phyloP scores from a whole-genome alignment of 352 stramenopile genomes.

The Pseudoperonospora humuli region DNA sequence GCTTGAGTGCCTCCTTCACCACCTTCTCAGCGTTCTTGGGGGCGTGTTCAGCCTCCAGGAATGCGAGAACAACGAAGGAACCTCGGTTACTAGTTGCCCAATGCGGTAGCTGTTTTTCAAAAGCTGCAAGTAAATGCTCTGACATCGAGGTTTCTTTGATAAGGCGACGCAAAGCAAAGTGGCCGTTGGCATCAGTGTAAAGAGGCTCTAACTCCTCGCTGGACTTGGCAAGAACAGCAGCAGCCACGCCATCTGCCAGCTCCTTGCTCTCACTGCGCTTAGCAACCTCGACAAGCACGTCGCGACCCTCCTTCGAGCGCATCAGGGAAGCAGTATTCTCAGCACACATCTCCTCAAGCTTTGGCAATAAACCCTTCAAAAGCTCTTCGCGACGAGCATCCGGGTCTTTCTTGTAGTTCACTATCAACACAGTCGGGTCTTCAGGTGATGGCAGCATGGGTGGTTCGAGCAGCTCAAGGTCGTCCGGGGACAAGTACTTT shows the following conservation, averaged over 20 bases:
- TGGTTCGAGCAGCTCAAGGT: slow-evolving; percentile 60
- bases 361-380: slow-evolving; percentile 66
- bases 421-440: slow-evolving; percentile 43
- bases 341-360: slow-evolving; percentile 72
- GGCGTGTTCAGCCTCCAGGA: slow-evolving; percentile 62
- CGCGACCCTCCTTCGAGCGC: slow-evolving; percentile 71
- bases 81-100: slow-evolving; percentile 73
- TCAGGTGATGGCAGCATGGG: slow-evolving; percentile 66
- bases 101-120: slow-evolving; percentile 30
- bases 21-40: slow-evolving; percentile 38
- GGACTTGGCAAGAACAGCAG: slow-evolving; percentile 35
- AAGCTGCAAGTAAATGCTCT: slow-evolving; percentile 43
- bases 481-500: slow-evolving; percentile 77
- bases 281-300: slow-evolving; percentile 76
- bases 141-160: slow-evolving; percentile 68
- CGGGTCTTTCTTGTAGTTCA: slow-evolving; percentile 88
- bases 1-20: slow-evolving; percentile 57
- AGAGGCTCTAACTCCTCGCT: slow-evolving; percentile 45
- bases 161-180: slow-evolving; percentile 62
- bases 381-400: slow-evolving; percentile 65
- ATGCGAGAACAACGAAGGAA: slow-evolving; percentile 77
- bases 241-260: slow-evolving; percentile 36
- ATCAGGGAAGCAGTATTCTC: slow-evolving; percentile 55
- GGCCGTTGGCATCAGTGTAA: slow-evolving; percentile 62
- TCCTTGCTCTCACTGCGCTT: slow-evolving; percentile 52